Base-by-base conservation (phyloP, 2,329 filamentous ascomycete genomes). In the Penicillium glabrum region DNA sequence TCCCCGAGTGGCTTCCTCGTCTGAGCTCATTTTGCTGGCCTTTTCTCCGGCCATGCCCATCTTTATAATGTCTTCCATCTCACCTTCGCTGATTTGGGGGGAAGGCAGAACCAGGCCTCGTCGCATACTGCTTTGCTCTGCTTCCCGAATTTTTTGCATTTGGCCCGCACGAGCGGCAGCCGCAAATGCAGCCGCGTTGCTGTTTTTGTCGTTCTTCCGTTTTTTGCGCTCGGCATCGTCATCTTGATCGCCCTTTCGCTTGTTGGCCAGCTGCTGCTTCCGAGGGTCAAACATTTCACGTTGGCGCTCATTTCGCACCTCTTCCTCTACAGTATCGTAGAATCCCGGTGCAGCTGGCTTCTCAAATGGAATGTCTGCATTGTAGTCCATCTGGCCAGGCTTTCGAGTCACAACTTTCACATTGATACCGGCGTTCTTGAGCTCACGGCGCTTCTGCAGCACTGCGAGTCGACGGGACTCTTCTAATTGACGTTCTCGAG, bases 301-400 rank as follows among this genome's bases (percentile, higher is more conserved):
- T 71, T 96, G 88, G 57, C 84, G 84, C 75, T 99, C 93, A 73
- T 99, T 99, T 63, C 82, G 83, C 5, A 80, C 77, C 63, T 89
- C 80, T 72, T 99, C 95, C 14, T 97, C 92, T 3, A 81, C 81
- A 0, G 95, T 99, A 72, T 99, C 93, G 77, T 93, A 96, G 73
- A 99, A 99, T 13, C 95, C 95, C 23, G 87, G 80, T 0, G 89
- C 89, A 0, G 95, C 88, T 62, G 90, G 90, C 76, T 95, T 97
- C 75, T 99, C 95, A 64, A 99, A 98, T 0, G 95, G 95, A 63
- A 99, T 96, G 67, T 99, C 95, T 67, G 95, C 95, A 75, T 99
- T 99, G 80, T 99, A 99, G 76, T 99, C 95, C 91, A 99, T 99
- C 79, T 98, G 89, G 0, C 95, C 95, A 80, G 91, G 88, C 80